phyloP scores from a whole-genome alignment of 75 land plant species.

The Adiantum capillusveneris region DNA sequence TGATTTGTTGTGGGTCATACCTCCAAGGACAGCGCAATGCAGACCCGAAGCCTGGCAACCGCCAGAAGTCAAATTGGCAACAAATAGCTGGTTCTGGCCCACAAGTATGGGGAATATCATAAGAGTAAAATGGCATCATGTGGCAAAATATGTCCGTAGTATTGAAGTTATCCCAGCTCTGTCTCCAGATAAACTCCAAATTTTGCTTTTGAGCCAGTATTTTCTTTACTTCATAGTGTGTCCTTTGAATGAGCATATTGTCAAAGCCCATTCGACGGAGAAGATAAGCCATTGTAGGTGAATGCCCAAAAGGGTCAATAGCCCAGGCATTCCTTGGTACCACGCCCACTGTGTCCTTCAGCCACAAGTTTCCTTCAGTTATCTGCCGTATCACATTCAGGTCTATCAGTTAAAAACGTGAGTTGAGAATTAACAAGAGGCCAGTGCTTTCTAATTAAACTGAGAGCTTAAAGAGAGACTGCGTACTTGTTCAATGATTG shows the following conservation, averaged over 20 bases:
- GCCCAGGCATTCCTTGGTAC: constrained; percentile 98
- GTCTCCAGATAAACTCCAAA: constrained; percentile 95
- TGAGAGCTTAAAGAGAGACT: neutral
- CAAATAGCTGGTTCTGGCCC: constrained; percentile 99
- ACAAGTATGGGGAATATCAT: constrained; percentile 98
- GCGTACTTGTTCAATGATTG: constrained; percentile 91
- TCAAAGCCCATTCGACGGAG: constrained; percentile 93
- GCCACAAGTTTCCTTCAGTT: constrained; percentile 88
- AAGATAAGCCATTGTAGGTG: constrained; percentile 98
- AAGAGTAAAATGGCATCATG: constrained; percentile 99
- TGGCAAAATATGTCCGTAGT: constrained; percentile 95
- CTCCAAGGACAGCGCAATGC: constrained; percentile 86
- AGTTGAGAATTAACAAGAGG: no score
- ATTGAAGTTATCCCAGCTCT: constrained; percentile 87
- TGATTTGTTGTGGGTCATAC: constrained; percentile 64
- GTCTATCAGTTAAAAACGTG: no score
- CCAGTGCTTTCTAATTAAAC: neutral
- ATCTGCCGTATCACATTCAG: constrained; percentile 36
- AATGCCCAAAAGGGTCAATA: constrained; percentile 99
- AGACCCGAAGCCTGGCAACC: constrained; percentile 52
- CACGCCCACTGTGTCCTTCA: constrained; percentile 77
- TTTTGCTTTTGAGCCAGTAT: constrained; percentile 68
- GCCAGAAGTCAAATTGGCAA: constrained; percentile 98
- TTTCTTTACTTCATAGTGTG: constrained; percentile 97
- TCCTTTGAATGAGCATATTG: constrained; percentile 97